phyloP scores from a whole-genome alignment of 2,329 filamentous ascomycete species.

The Aspergillus pseudotamarii region DNA sequence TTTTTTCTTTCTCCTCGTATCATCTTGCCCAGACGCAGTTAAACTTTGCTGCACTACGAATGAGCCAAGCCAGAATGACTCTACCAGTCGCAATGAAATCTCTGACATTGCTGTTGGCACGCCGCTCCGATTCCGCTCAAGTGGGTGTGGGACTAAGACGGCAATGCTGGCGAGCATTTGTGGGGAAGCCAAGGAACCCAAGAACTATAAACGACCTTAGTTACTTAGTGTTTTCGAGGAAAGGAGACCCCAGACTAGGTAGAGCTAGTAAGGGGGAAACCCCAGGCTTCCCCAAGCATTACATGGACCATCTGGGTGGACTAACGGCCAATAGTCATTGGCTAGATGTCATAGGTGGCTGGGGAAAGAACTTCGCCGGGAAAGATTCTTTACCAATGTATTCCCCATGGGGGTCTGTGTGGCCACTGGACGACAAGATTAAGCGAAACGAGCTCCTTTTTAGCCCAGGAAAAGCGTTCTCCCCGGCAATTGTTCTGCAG shows the following conservation, averaged over 20 bases:
- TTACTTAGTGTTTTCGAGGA: background rate
- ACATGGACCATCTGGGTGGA: background rate
- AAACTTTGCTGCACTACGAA: background rate
- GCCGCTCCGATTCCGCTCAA: slow-evolving; percentile 13
- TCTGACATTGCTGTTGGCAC: slow-evolving; percentile 7
- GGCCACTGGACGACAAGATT: background rate
- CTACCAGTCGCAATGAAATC: slow-evolving; percentile 6
- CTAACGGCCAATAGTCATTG: background rate
- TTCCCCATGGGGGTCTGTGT: slow-evolving; percentile 12
- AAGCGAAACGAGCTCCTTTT: background rate
- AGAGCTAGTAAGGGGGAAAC: background rate
- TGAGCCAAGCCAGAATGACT: background rate
- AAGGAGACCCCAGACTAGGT: background rate
- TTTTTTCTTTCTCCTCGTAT: background rate
- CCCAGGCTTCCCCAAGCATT: background rate
- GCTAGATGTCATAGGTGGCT: slow-evolving; percentile 14
- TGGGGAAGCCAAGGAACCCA: slow-evolving; percentile 4
- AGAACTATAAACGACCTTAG: slow-evolving; percentile 4
- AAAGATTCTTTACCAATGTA: background rate
- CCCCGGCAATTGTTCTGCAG: slow-evolving; percentile 5
- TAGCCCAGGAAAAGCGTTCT: slow-evolving; percentile 16
- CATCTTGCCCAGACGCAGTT: background rate
- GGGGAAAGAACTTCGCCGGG: slow-evolving; percentile 32
- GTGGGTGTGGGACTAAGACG: slow-evolving; percentile 1
- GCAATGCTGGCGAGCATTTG: slow-evolving; percentile 10